Evolutionary conservation across 176 grass and related monocot species (phyloP), one percentile per base, ranked within the genome.

Genomic region (Pharus latifolius): DNA sequence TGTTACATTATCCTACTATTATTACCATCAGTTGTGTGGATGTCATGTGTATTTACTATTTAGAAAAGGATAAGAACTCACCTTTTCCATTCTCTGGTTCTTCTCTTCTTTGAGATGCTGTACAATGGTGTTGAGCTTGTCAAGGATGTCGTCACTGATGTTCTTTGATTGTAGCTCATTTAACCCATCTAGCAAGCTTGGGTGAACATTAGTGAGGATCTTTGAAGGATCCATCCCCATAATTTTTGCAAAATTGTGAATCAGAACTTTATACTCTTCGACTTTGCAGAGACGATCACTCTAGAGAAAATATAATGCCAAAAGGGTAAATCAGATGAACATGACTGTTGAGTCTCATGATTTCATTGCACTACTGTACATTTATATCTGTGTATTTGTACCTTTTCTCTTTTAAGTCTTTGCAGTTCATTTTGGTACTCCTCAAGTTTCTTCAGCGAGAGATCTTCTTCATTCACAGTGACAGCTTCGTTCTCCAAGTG

Each of bases 201-300:
- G 83, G 82, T 96, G 88, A 70, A 96, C 80, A 74, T 79, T 79
- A 45, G 77, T 58, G 76, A 92, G 88, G 72, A 92, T 78, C 28
- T 80, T 82, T 8, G 73, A 82, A 72, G 77, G 77, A 84, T 97
- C 93, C 89, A 87, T 97, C 37, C 85, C 93, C 93, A 97, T 97
- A 14, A 84, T 83, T 65, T 76, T 80, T 20, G 86, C 45, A 8
- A 87, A 80, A 63, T 90, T 82, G 44, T 92, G 67, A 59, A 92
- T 83, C 70, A 85, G 80, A 41, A 69, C 66, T 79, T 90, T 87
- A 56, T 89, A 86, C 66, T 97, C 86, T 81, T 97, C 89, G 17
- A 90, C 85, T 81, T 90, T 97, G 77, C 93, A 65, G 16, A 92
- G 74, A 30, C 89, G 87, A 82, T 92, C 86, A 62, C 49, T 92